Evolutionary conservation across 2,329 filamentous ascomycete genomes (phyloP), one percentile per base, ranked within the genome.

Genomic region (Aspergillus ochraceoroseus): DNA sequence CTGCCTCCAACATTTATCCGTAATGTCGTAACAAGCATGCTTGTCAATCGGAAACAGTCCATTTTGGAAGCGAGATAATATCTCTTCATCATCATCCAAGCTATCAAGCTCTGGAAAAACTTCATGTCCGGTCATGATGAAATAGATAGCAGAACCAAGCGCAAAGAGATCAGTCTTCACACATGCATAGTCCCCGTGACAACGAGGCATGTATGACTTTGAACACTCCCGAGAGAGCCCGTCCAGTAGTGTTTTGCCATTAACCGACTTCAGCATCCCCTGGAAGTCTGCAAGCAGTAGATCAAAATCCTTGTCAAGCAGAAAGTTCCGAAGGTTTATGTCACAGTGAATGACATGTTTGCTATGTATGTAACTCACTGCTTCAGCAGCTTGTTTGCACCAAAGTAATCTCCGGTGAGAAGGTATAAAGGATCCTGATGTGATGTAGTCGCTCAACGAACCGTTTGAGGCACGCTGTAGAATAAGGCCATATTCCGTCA

Each of bases 81-180:
- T 41, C 23, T 37, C 32, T 20, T 47, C 27, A n/a, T 41, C 37
- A 41, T 52, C 39, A 9, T 44, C 15, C 13, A 32, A 17, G 20
- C 27, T 41, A 11, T 41, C 28, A 15, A 51, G 23, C 7, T 49
- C 46, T 3, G 41, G 48, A 25, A 49, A 49, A 2, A 51, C 36
- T 12, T 49, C 46, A 36, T 46, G 36, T 2, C 48, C 48, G 14
- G 28, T 38, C n/a, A 53, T 47, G 22, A 54, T 47, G 14, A 45
- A 38, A 32, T 53, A 53, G 5, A 54, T 51, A 2, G 48, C 42
- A 30, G 48, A 53, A 13, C 52, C 50, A 14, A 53, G 11, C 5
- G 52, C 52, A 38, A 54, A 49, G n/a, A 54, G 34, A 40, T 53
- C 52, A 27, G 52, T 53, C 14, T 35, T 35, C 23, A 33, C 33